Evolutionary conservation across 2,329 filamentous ascomycete genomes (phyloP).

Genomic region (Exophiala sp.): DNA sequence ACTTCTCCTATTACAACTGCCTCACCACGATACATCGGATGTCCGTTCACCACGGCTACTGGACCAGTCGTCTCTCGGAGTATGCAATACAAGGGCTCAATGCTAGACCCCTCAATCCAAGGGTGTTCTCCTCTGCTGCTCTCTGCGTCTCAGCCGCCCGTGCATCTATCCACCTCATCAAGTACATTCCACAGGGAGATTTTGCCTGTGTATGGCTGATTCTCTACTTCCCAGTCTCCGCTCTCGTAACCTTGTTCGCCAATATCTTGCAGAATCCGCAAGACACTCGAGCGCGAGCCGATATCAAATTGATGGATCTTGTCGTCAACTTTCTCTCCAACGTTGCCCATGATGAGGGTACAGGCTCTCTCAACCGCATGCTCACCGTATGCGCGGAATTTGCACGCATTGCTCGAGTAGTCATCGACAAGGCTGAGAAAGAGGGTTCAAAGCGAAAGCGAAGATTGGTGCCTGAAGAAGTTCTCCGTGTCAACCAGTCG

Average conservation of each 20-base stretch:
- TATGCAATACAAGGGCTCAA: conserved; percentile 95
- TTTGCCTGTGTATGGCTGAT: conserved; percentile 95
- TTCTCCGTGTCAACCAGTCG: conserved; percentile 24
- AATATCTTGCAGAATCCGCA: conserved; percentile 95
- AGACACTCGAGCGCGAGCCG: conserved; percentile 80
- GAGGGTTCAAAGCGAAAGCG: conserved; percentile 81
- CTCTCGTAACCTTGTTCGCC: conserved; percentile 89
- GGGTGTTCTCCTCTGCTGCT: conserved; percentile 89
- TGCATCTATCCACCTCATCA: conserved; percentile 88
- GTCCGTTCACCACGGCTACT: conserved; percentile 97
- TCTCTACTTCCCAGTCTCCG: conserved; percentile 93
- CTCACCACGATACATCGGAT: conserved; percentile 97
- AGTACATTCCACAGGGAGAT: conserved; percentile 94
- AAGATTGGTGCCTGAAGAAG: conserved; percentile 52
- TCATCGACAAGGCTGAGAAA: conserved; percentile 86
- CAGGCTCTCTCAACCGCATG: conserved; percentile 90
- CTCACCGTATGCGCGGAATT: conserved; percentile 93
- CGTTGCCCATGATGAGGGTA: conserved; percentile 83
- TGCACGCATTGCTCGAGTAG: conserved; percentile 84
- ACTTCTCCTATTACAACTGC: conserved; percentile 98
- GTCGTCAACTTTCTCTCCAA: conserved; percentile 90
- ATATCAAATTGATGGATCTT: conserved; percentile 84
- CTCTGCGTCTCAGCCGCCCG: conserved; percentile 89
- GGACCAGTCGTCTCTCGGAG: conserved; percentile 91
- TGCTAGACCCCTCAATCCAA: conserved; percentile 81